Evolutionary conservation across 331 rosid genomes (phyloP).

Genomic region (Quercus phellos): DNA sequence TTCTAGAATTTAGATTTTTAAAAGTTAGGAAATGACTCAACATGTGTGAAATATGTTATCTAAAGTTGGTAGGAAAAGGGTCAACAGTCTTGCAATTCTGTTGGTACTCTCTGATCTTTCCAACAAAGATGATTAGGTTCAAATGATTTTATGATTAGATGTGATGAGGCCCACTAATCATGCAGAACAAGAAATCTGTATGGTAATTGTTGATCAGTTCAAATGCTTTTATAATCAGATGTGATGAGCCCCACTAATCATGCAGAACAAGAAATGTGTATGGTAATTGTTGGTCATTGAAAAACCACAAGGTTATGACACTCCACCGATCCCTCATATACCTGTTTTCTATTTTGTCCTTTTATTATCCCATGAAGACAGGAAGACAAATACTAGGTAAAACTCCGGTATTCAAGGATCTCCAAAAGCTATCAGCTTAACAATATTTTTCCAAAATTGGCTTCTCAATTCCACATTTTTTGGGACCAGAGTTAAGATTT

Average conservation of each 20-base stretch:
- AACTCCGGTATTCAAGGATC: conserved; percentile 61
- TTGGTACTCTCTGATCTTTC: too few relatives aligned
- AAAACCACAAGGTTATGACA: background rate
- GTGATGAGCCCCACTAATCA: background rate
- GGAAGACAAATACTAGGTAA: conserved; percentile 10
- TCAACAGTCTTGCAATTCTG: too few relatives aligned
- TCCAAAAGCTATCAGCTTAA: conserved; percentile 33
- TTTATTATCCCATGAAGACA: conserved; percentile 1
- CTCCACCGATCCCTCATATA: conserved; percentile 18
- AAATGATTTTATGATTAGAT: too few relatives aligned
- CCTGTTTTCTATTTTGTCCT: conserved; percentile 32
- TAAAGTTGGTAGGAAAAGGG: too few relatives aligned
- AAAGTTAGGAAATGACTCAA: background rate
- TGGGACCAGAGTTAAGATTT: conserved; percentile 23
- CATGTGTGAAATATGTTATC: too few relatives aligned
- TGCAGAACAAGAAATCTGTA: background rate
- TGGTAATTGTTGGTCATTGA: background rate
- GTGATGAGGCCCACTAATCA: too few relatives aligned
- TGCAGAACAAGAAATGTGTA: background rate
- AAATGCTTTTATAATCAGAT: background rate
- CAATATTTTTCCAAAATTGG: conserved; percentile 35
- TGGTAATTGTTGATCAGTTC: too few relatives aligned
- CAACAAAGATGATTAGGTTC: too few relatives aligned
- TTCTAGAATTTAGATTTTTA: background rate
- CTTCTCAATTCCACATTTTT: conserved; percentile 23